Evolutionary conservation across 805 yeast genomes (phyloP).

Genomic region (Tetrapisispora namnaoensis): DNA sequence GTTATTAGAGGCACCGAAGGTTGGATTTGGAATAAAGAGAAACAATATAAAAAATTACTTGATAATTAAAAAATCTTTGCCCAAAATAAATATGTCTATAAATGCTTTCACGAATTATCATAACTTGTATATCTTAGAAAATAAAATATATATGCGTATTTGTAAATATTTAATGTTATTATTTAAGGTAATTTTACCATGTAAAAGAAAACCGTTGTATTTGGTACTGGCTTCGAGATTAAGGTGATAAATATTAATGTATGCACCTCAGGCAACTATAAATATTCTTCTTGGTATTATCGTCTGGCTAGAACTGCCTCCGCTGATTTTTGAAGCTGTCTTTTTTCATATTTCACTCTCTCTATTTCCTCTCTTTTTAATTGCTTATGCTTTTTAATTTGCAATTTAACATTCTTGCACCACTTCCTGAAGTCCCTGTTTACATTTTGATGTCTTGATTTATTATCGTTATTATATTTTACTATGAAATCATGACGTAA

Average conservation of each 20-base stretch:
- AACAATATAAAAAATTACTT: constrained; percentile 13
- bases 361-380: constrained; percentile 25
- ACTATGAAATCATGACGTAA: constrained; percentile 32
- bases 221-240: too few species aligned
- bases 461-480: constrained; percentile 26
- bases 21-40: constrained; percentile 39
- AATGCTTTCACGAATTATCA: neutral
- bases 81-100: too few species aligned
- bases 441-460: constrained; percentile 4
- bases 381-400: constrained; percentile 25
- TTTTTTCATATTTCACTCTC: constrained; percentile 9
- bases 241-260: too few species aligned
- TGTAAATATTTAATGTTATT: neutral
- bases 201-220: too few species aligned
- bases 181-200: neutral
- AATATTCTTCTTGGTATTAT: neutral
- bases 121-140: neutral
- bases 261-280: too few species aligned
- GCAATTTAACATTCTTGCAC: constrained; percentile 31
- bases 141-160: neutral
- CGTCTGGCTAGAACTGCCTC: constrained; percentile 1
- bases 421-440: constrained; percentile 33
- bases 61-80: neutral
- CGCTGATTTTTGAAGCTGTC: constrained; percentile 1
- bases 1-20: constrained; percentile 56